phyloP scores from a whole-genome alignment of 2,329 filamentous ascomycete species.

The Colletotrichum sp. region DNA sequence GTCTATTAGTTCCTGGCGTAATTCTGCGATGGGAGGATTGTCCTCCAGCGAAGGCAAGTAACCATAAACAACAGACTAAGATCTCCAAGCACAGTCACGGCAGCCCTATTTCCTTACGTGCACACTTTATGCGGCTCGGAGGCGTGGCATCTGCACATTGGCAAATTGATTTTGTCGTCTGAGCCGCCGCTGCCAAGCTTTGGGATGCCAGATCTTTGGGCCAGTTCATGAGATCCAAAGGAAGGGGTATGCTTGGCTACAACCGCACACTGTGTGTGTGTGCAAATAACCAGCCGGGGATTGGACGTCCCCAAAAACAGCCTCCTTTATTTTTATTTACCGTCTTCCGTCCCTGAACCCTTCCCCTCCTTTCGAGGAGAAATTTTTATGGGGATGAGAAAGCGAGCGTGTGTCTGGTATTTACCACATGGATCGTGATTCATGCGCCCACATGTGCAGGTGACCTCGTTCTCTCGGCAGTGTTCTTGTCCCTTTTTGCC shows the following conservation, averaged over 20 bases:
- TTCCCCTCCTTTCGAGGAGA: not conserved
- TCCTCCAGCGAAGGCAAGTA: not conserved
- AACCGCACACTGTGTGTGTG: not conserved
- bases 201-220: not conserved
- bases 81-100: not conserved
- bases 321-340: not conserved
- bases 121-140: not conserved
- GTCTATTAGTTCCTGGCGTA: not conserved
- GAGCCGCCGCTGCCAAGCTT: constrained; percentile 4
- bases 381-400: not conserved
- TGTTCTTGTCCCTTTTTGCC: not conserved
- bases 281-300: not conserved
- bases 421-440: constrained; percentile 1
- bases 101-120: not conserved
- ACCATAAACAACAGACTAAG: not conserved
- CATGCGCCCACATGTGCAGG: not conserved
- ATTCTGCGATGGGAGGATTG: not conserved
- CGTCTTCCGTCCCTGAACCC: not conserved
- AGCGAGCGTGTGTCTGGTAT: not conserved
- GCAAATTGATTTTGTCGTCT: not conserved
- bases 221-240: not conserved
- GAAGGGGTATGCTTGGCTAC: not conserved
- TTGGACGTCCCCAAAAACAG: not conserved
- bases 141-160: not conserved
- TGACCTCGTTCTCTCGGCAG: not conserved